phyloP scores from a whole-genome alignment of 805 yeast species.

The Candida germanica region DNA sequence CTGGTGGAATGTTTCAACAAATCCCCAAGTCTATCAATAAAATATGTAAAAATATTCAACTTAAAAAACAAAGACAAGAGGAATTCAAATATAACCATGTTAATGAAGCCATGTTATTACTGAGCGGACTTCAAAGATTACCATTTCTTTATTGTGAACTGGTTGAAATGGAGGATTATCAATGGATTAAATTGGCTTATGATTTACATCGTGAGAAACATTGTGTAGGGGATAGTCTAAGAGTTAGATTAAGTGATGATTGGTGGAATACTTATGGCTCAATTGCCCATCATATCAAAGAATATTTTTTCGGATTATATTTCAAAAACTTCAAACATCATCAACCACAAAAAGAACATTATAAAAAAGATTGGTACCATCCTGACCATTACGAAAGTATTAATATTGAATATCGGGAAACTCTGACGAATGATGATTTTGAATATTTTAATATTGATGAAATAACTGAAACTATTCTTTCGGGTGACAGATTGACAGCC shows the following conservation, averaged over 20 bases:
- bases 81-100: slow-evolving; percentile 3
- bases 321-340: slow-evolving; percentile 6
- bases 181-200: slow-evolving; percentile 16
- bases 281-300: slow-evolving; percentile 14
- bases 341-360: background rate
- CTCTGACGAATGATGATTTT: slow-evolving; percentile 3
- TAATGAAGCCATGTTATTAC: slow-evolving; percentile 6
- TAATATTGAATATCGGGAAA: slow-evolving; percentile 2
- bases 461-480: slow-evolving; percentile 9
- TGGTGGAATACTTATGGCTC: slow-evolving; percentile 16
- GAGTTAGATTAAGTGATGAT: slow-evolving; percentile 15
- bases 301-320: slow-evolving; percentile 12
- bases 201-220: slow-evolving; percentile 7
- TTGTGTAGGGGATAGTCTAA: slow-evolving; percentile 13
- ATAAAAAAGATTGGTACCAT: background rate
- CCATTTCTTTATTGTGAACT: slow-evolving; percentile 15
- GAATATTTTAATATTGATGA: slow-evolving; percentile 13
- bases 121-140: slow-evolving; percentile 9
- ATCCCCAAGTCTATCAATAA: too few species aligned
- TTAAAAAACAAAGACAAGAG: too few species aligned
- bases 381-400: background rate
- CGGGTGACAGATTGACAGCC: slow-evolving; percentile 7
- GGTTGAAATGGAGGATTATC: slow-evolving; percentile 13
- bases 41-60: too few species aligned
- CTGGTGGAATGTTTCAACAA: too few species aligned